Percentiles rank a stretch among this genome's conserved stretches.
Evolutionary conservation across 1,284 basidiomycete genomes (phyloP).

Genomic region (Heterobasidion occidentale): DNA sequence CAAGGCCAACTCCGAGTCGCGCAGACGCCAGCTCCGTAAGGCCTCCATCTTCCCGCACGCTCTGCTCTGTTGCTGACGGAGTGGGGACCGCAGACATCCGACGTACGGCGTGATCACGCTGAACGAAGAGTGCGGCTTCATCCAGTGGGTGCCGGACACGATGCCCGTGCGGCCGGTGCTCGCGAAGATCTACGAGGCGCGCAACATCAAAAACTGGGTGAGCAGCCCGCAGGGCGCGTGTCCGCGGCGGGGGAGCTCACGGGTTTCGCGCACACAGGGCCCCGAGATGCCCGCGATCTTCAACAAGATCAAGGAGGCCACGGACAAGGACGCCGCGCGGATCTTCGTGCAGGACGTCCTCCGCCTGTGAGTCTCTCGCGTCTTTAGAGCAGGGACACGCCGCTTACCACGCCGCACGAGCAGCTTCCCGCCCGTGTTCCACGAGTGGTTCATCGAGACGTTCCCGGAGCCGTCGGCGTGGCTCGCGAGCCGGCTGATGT

Average conservation of each 20-base stretch:
- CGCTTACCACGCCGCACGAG: background rate
- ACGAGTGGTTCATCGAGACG: slow-evolving; percentile 95
- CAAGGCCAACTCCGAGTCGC: slow-evolving; percentile 90
- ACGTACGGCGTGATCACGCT: slow-evolving; percentile 96
- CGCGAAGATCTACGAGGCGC: slow-evolving; percentile 63
- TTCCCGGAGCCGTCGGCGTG: slow-evolving; percentile 97
- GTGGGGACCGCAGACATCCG: slow-evolving; percentile 67
- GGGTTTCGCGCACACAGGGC: background rate
- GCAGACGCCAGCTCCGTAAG: slow-evolving; percentile 81
- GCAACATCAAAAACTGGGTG: slow-evolving; percentile 59
- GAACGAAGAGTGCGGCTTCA: slow-evolving; percentile 95
- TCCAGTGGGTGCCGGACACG: slow-evolving; percentile 99
- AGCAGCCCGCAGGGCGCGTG: slow-evolving; percentile 15
- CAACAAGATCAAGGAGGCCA: slow-evolving; percentile 45
- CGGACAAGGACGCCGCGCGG: slow-evolving; percentile 45
- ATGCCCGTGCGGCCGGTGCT: slow-evolving; percentile 80
- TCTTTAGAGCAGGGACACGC: background rate
- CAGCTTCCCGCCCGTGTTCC: slow-evolving; percentile 83
- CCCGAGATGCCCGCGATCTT: slow-evolving; percentile 40
- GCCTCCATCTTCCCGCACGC: too few species aligned
- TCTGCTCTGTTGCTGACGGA: background rate
- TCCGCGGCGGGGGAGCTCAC: background rate
- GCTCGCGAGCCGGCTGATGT: slow-evolving; percentile 83
- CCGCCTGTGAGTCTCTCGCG: slow-evolving; percentile 34
- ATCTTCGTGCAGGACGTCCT: slow-evolving; percentile 61